Percentiles rank a stretch among this genome's conserved stretches.
These are phyloP conservation scores for Stephania japonica DNA, from an alignment of 164 flowering plant species.

Conservation along the genomic window DNA sequence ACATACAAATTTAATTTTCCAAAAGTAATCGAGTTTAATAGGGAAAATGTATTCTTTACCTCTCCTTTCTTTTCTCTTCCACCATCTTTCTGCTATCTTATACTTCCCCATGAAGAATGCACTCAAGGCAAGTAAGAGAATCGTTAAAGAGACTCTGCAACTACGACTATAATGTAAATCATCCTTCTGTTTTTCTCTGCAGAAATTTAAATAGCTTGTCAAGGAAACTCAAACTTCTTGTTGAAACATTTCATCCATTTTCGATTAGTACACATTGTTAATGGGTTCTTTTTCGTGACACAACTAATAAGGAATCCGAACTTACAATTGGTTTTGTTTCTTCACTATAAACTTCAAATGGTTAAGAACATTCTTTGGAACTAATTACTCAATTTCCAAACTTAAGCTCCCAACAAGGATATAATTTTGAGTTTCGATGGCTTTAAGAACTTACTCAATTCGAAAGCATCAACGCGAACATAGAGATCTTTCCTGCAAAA, in stretches of 20 bases:
- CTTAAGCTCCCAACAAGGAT: not conserved
- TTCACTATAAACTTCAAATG: no score
- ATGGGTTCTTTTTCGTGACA: no score
- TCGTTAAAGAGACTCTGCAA: not conserved
- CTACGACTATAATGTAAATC: not conserved
- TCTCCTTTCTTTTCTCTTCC: not conserved
- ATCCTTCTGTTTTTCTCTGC: not conserved
- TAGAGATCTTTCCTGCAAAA: slow-evolving; percentile 20
- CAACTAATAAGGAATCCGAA: no score
- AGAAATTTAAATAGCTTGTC: not conserved
- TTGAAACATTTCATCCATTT: not conserved
- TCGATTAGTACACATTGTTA: not conserved
- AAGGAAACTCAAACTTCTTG: not conserved
- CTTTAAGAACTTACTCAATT: slow-evolving; percentile 18
- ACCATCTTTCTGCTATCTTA: not conserved
- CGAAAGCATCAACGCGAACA: slow-evolving; percentile 23
- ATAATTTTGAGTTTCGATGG: no score
- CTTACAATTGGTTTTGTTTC: no score
- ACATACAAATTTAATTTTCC: no score
- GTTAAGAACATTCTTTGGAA: not conserved
- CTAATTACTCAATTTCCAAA: not conserved
- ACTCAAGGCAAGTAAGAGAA: not conserved
- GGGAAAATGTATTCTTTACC: not conserved
- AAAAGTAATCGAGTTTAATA: not conserved
- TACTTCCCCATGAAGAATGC: not conserved